Evolutionary conservation across 2,329 filamentous ascomycete species (phyloP), one percentile per base, ranked within the genome.

Genomic region (Fusarium sp.): DNA sequence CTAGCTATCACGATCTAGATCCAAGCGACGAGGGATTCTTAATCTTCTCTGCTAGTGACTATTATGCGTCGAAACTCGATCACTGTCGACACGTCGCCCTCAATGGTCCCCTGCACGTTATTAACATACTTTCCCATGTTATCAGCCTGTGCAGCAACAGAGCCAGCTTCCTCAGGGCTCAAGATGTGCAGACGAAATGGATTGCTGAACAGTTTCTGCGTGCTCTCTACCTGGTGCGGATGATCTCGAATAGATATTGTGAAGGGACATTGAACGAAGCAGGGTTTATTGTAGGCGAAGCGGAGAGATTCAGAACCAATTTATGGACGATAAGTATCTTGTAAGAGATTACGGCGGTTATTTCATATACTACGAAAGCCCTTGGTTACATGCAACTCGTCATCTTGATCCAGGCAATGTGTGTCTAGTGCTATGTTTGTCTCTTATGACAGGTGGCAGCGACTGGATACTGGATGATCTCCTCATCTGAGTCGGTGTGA

Each of bases 1-100:
- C 62, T 0, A 62, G 53, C 4, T 56, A 59, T n/a, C 62, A 65
- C 11, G 48, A 65, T 25, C 2, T 65, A 14, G 19, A n/a, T 1
- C 6, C 31, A 0, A 29, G 6, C 0, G 35, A 47, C 9, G 39
- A 59, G 8, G 14, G n/a, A 7, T 56, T 54, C 17, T 1, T 46
- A 3, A 9, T 11, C 1, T 63, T 56, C 2, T 33, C 35, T 4
- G 19, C 5, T 1, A 57, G 58, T 3, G 9, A 52, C 9, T 33
- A 60, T 1, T 52, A 54, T 14, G 49, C 54, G 1, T 63, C 54
- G 0, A 49, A 35, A 9, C 2, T 46, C 6, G 62, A 66, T 23
- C 63, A 66, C 23, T 41, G 23, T 17, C 49, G 62, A 0, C 62
- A 66, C 6, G 41, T 63, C 2, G 13, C 23, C 0, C 39, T 65